Conservation (phyloP, 208 protist genomes). For the Blechomonas ayalai region DNA sequence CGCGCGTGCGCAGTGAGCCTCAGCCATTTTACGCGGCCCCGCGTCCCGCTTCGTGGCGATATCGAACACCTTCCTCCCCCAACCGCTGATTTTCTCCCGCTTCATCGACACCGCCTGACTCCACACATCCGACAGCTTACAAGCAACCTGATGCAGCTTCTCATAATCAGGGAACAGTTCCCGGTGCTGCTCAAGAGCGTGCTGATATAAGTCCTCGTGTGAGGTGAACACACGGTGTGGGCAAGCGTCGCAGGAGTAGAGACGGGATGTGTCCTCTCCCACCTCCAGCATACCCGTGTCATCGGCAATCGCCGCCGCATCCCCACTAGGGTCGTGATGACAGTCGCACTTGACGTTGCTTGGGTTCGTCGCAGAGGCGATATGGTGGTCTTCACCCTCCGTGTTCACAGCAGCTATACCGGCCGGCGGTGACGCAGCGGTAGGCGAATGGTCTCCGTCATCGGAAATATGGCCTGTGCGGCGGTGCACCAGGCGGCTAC, state of each 20-base stretch:
- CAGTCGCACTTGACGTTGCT: too few relatives aligned
- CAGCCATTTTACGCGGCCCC: constrained; percentile 58
- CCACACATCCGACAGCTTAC: constrained; percentile 49
- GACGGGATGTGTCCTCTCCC: too few relatives aligned
- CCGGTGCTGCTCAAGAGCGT: constrained; percentile 51
- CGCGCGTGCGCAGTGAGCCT: constrained; percentile 69
- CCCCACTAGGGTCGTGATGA: too few relatives aligned
- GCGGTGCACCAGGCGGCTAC: too few relatives aligned
- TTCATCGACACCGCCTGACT: constrained; percentile 22
- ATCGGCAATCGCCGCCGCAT: too few relatives aligned
- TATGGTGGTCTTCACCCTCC: too few relatives aligned
- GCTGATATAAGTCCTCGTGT: constrained; percentile 32
- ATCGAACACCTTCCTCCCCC: constrained; percentile 45
- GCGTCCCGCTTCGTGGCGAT: constrained; percentile 67
- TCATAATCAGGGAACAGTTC: constrained; percentile 44
- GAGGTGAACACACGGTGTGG: constrained; percentile 37
- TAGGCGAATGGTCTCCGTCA: too few relatives aligned
- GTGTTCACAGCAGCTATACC: too few relatives aligned
- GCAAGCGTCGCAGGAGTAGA: constrained; percentile 78
- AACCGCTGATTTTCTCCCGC: constrained; percentile 14
- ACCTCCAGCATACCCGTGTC: too few relatives aligned
- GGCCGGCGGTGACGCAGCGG: too few relatives aligned
- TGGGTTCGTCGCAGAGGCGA: too few relatives aligned
- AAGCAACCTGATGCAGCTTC: constrained; percentile 25
- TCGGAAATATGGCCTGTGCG: too few relatives aligned